Conservation (phyloP, 2,329 filamentous ascomycete species). For the Aureobasidium sp. region DNA sequence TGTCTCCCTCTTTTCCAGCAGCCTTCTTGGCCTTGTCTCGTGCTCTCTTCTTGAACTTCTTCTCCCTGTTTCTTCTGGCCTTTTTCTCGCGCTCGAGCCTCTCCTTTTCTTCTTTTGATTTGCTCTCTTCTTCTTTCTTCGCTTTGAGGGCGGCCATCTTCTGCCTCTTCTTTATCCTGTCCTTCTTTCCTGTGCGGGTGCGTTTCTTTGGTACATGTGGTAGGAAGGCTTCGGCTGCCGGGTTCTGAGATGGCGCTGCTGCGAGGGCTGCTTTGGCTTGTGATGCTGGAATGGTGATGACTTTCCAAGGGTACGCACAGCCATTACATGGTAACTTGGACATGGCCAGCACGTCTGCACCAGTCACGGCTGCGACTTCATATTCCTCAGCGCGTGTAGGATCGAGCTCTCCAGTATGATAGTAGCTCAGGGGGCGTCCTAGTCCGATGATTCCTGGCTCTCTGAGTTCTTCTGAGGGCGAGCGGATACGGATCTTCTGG, state of each 20-base stretch:
- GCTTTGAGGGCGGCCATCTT: constrained; percentile 19
- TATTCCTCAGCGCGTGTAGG: constrained; percentile 9
- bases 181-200: constrained; percentile 25
- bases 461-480: constrained; percentile 17
- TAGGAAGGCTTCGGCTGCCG: neutral
- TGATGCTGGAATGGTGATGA: constrained; percentile 16
- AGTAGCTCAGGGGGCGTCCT: constrained; percentile 16
- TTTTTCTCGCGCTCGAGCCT: constrained; percentile 26
- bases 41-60: constrained; percentile 28
- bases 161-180: constrained; percentile 20
- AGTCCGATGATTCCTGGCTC: constrained; percentile 15
- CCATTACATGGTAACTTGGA: constrained; percentile 18
- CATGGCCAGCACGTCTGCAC: constrained; percentile 16
- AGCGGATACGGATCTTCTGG: constrained; percentile 19
- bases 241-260: neutral
- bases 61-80: constrained; percentile 25
- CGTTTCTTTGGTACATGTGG: constrained; percentile 17
- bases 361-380: constrained; percentile 17
- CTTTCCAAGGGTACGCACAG: constrained; percentile 21
- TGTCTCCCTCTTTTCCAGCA: constrained; percentile 10
- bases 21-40: constrained; percentile 28
- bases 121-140: constrained; percentile 18
- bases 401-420: constrained; percentile 16
- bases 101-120: constrained; percentile 22
- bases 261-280: constrained; percentile 6